phyloP scores from a whole-genome alignment of 208 protist genomes.

The Acanthamoeba sp. region DNA sequence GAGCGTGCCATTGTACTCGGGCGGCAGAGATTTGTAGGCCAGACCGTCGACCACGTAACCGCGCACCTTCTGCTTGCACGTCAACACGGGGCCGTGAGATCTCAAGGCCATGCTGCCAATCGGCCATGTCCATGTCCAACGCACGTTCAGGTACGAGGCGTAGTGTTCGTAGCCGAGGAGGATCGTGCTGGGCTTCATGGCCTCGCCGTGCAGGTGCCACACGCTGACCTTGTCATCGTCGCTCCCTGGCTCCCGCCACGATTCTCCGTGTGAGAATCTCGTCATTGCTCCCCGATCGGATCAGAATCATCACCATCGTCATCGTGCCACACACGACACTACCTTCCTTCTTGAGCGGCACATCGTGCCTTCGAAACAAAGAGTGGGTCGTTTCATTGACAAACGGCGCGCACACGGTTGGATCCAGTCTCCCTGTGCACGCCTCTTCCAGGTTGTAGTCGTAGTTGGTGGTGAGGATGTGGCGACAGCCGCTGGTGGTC shows the following conservation, averaged over 20 bases:
- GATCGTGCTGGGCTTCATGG: not conserved
- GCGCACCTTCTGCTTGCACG: not conserved
- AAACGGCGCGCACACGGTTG: not conserved
- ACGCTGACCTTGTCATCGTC: not conserved
- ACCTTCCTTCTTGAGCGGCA: not conserved
- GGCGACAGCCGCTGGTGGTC: not conserved
- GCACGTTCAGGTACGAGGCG: not conserved
- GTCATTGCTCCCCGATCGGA: not conserved
- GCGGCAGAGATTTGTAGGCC: not conserved
- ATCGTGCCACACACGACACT: not conserved
- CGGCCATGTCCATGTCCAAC: no score
- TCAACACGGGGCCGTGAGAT: no score
- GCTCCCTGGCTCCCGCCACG: not conserved
- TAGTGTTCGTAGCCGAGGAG: constrained; percentile 15
- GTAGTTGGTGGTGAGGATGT: constrained; percentile 41
- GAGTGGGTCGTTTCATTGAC: constrained; percentile 2
- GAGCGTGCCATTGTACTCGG: not conserved
- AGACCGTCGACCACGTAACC: constrained; percentile 2
- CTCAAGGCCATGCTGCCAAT: no score
- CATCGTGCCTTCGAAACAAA: not conserved
- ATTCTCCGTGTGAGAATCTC: not conserved
- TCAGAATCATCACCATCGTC: no score
- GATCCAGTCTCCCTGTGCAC: not conserved
- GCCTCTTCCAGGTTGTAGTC: constrained; percentile 28
- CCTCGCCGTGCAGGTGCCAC: constrained; percentile 29